A percentile compares a stretch with the other conserved stretches of the same genome.
phyloP scores from a whole-genome alignment of 176 grass and related monocot species.

The Puya raimondii region DNA sequence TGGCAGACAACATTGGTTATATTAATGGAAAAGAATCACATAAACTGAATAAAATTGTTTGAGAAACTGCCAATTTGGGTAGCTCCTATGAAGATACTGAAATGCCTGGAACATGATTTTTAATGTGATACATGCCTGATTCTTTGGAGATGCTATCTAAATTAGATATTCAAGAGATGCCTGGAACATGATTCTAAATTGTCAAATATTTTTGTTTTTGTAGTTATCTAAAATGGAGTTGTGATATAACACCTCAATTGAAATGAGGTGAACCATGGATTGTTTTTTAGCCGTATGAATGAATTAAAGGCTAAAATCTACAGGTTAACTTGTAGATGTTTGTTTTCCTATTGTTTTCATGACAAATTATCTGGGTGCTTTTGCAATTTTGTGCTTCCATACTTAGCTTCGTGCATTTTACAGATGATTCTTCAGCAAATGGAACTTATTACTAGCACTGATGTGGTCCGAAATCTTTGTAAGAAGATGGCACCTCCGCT shows the following conservation, averaged over 20 bases:
- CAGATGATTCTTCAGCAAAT: constrained; percentile 99
- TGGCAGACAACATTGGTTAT: too few relatives aligned
- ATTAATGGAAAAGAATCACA: too few relatives aligned
- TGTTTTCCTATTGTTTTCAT: neutral
- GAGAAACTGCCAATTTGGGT: too few relatives aligned
- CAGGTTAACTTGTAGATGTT: neutral
- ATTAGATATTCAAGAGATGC: neutral
- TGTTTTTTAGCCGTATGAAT: neutral
- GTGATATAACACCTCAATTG: neutral
- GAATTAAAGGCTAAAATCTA: neutral
- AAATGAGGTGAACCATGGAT: neutral
- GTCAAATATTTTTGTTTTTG: neutral
- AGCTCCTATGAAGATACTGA: too few relatives aligned
- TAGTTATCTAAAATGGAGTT: neutral
- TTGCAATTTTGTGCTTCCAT: neutral
- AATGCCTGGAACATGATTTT: too few relatives aligned
- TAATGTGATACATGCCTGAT: too few relatives aligned
- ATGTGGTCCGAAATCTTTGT: constrained; percentile 94
- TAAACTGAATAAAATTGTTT: too few relatives aligned
- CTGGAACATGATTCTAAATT: neutral
- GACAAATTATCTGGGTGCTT: neutral
- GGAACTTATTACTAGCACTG: constrained; percentile 94
- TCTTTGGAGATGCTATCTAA: neutral
- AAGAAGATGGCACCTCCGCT: constrained; percentile 99
- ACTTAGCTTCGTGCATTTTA: neutral